A percentile compares a stretch with the other conserved stretches of the same genome.
phyloP scores from a whole-genome alignment of 306 rosid species.

The Delonix regia region DNA sequence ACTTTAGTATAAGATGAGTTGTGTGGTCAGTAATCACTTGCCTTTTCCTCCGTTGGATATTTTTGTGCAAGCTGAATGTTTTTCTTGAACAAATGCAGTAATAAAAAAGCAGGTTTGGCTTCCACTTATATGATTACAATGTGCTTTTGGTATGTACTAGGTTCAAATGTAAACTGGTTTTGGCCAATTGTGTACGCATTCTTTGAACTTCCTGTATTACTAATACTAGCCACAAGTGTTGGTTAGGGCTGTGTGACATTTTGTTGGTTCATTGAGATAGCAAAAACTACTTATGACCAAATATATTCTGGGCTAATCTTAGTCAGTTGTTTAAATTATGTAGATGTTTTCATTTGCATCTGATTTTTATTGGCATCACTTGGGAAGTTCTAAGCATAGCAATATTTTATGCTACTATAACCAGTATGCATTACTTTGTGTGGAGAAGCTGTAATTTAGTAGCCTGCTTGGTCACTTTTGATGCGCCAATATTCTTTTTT shows the following conservation, averaged over 20 bases:
- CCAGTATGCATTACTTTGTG: not conserved
- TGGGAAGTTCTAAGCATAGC: not conserved
- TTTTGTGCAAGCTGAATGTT: not conserved
- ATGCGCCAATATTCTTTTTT: not conserved
- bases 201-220: not conserved
- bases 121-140: not conserved
- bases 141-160: slow-evolving; percentile 12
- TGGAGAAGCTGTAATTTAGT: not conserved
- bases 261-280: not conserved
- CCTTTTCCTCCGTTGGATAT: not conserved
- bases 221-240: not conserved
- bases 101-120: slow-evolving; percentile 3
- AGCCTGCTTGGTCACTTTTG: not conserved
- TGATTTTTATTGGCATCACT: not conserved
- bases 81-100: not conserved
- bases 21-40: not conserved
- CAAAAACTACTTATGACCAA: not conserved
- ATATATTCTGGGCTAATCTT: not conserved
- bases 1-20: not conserved
- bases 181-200: not conserved
- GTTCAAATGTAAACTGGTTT: not conserved
- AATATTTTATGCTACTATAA: not conserved
- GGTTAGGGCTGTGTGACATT: not conserved
- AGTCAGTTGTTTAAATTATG: not conserved
- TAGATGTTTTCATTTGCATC: not conserved